Evolutionary conservation across 331 rosid species (phyloP), one percentile per base, ranked within the genome.

Genomic region (Ulmus americana): DNA sequence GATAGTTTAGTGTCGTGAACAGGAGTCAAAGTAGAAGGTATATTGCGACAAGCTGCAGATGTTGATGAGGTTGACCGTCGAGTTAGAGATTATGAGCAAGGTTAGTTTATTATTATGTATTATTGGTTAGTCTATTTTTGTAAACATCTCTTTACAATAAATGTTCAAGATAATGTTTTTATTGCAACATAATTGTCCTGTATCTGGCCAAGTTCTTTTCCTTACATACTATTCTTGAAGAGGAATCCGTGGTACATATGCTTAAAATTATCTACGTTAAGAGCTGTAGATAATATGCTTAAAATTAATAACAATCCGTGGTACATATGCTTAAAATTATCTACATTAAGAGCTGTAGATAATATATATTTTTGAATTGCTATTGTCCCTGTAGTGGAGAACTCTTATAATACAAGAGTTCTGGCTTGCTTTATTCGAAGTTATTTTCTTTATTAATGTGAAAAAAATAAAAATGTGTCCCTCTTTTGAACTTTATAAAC

Each of bases 1-100:
- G 70, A 80, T 68, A 15, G 35, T 45, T 43, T 35, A 55, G 1
- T 48, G 28, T 46, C 49, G 67, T 39, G 70, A 67, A 75, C 68
- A 95, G 97, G 99, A 70, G 85, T 86, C 73, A 85, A 77, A 28
- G 84, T 83, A 41, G 99, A 95, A 88, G 99, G 99, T 60, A 84
- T 95, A 72, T 73, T 95, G 85, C 79, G 99, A 51, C 99, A 95
- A 87, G 96, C 99, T 57, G 99, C 99, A 42, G 95, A 95, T 55
- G 99, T 95, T 83, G 97, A 88, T 20, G 95, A 87, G 35, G 99
- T 95, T 77, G 95, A 95, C 79, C 76, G 61, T 60, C 90, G 99
- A 52, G 75, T 95, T 70, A 83, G 83, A 53, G 99, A 79, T 55
- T 95, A 90, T 61, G 99, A 95, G 70, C 88, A 90, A 68, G 99